A percentile compares a stretch with the other conserved stretches of the same genome.
phyloP scores from a whole-genome alignment of 345 rosid species.

The Dovyalis caffra region DNA sequence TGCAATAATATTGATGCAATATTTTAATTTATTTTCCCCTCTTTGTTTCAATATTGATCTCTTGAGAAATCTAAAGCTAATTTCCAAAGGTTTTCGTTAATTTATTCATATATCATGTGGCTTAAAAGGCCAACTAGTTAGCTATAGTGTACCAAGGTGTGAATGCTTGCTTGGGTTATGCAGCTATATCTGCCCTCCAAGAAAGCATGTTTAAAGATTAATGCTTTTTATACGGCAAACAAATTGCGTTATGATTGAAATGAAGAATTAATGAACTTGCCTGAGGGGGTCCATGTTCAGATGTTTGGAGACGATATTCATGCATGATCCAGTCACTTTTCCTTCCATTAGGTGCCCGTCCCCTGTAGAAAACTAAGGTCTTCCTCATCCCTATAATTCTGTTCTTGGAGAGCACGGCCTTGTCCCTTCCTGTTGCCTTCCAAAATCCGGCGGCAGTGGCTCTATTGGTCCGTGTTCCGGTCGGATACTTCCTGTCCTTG shows the following conservation, averaged over 20 bases:
- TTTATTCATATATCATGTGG: no score
- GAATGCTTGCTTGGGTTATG: neutral
- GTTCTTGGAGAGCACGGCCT: slow-evolving; percentile 79
- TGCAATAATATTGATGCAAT: neutral
- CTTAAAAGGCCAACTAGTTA: neutral
- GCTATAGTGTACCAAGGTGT: neutral
- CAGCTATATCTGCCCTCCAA: neutral
- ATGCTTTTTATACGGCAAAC: neutral
- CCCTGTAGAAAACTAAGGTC: slow-evolving; percentile 86
- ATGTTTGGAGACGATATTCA: slow-evolving; percentile 83
- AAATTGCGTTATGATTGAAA: neutral
- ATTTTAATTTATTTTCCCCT: neutral
- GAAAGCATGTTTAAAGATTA: neutral
- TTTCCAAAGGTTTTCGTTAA: no score
- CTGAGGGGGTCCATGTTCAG: slow-evolving; percentile 71
- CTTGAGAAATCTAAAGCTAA: no score
- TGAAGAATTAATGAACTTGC: slow-evolving; percentile 29
- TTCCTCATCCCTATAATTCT: slow-evolving; percentile 86
- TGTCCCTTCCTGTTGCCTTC: slow-evolving; percentile 98
- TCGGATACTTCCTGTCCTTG: slow-evolving; percentile 94
- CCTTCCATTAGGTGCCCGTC: slow-evolving; percentile 92
- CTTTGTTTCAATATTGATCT: no score
- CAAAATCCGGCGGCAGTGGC: slow-evolving; percentile 94
- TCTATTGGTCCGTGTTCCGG: slow-evolving; percentile 87
- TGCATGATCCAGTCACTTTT: slow-evolving; percentile 97